These are phyloP conservation scores for Sporothrix humicola DNA, from an alignment of 2,329 filamentous ascomycete species.

Conservation along the genomic window DNA sequence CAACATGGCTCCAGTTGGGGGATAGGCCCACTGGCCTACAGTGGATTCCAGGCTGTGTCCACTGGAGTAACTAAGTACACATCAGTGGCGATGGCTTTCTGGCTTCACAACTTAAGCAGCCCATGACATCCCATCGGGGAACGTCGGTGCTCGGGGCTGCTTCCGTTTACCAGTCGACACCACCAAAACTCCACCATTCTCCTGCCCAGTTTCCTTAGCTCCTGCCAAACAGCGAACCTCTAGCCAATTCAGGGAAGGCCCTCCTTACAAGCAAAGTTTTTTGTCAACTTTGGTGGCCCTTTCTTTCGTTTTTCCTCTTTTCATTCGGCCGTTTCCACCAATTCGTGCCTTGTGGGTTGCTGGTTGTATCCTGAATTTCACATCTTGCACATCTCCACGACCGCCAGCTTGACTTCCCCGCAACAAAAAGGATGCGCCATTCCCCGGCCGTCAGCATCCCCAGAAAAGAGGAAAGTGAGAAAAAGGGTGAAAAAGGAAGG, in stretches of 20 bases:
- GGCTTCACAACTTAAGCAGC: too few species aligned
- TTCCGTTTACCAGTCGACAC: not conserved
- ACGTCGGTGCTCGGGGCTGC: not conserved
- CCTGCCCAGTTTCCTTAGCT: not conserved
- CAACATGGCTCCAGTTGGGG: not conserved
- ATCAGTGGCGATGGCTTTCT: not conserved
- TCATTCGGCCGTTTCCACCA: not conserved
- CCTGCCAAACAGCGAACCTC: not conserved
- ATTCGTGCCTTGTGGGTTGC: not conserved
- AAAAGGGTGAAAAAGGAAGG: not conserved
- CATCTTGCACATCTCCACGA: not conserved
- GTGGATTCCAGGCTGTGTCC: not conserved
- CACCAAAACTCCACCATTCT: not conserved
- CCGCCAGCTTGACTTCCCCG: not conserved
- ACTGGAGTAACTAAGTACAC: not conserved
- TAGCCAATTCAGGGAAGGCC: constrained; percentile 7
- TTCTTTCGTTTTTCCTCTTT: not conserved
- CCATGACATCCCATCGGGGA: not conserved
- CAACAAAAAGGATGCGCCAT: constrained; percentile 16
- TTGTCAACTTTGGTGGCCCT: too few species aligned
- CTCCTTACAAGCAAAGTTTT: not conserved
- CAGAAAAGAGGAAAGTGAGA: not conserved
- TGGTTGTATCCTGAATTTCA: not conserved
- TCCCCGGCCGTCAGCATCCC: constrained; percentile 11
- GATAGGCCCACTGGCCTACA: not conserved